Evolutionary conservation across 2,329 filamentous ascomycete genomes (phyloP).

Genomic region (Thelonectria rubi): DNA sequence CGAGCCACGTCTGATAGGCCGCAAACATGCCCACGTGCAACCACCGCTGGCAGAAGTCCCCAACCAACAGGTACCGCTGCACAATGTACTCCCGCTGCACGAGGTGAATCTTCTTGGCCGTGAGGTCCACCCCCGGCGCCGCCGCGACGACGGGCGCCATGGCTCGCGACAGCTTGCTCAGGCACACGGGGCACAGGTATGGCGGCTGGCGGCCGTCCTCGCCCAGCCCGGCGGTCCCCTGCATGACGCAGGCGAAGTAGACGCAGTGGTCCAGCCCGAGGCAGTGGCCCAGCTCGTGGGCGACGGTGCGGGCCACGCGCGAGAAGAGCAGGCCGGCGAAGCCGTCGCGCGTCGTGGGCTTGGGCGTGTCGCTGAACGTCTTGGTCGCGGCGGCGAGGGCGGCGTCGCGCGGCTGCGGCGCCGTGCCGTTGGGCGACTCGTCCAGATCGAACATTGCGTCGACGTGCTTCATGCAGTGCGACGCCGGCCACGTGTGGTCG

Average conservation of each 20-base stretch:
- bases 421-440: conserved; percentile 1
- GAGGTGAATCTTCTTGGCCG: not conserved
- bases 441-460: conserved; percentile 46
- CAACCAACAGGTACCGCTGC: conserved; percentile 52
- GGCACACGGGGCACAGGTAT: conserved; percentile 68
- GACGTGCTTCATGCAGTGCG: conserved; percentile 66
- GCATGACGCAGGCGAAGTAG: conserved; percentile 72
- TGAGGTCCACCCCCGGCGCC: conserved; percentile 20
- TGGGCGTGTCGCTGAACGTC: conserved; percentile 32
- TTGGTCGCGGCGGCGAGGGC: conserved; percentile 50
- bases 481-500: conserved; percentile 70
- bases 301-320: conserved; percentile 64
- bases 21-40: conserved; percentile 55
- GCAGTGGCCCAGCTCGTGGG: conserved; percentile 74
- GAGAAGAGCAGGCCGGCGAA: conserved; percentile 64
- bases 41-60: conserved; percentile 53
- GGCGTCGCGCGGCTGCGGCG: conserved; percentile 13
- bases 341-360: conserved; percentile 39
- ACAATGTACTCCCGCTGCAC: conserved; percentile 31
- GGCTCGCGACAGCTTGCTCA: conserved; percentile 59
- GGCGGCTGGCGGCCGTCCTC: conserved; percentile 71
- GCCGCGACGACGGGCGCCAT: not conserved
- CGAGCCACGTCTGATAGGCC: conserved; percentile 56
- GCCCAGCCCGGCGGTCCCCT: conserved; percentile 62
- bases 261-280: conserved; percentile 72